Conservation (phyloP, 306 rosid genomes). For the Alnus glutinosa region DNA sequence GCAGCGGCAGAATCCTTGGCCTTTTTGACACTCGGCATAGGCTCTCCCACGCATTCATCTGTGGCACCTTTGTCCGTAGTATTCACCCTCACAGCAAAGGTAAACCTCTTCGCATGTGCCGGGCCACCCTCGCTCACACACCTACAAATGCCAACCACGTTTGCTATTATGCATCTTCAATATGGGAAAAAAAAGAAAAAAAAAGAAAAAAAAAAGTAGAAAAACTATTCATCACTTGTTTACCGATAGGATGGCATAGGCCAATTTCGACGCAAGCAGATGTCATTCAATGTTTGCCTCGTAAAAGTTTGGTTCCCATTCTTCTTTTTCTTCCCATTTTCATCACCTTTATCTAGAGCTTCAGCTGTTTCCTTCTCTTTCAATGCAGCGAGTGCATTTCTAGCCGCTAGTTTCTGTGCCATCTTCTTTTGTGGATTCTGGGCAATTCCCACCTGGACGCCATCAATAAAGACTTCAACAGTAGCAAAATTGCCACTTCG, state of each 20-base stretch:
- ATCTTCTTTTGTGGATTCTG: slow-evolving; percentile 97
- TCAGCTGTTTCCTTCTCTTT: slow-evolving; percentile 79
- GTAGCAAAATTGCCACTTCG: slow-evolving; percentile 93
- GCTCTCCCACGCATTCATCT: slow-evolving; percentile 94
- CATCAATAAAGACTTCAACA: slow-evolving; percentile 92
- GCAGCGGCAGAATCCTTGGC: slow-evolving; percentile 97
- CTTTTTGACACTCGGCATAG: slow-evolving; percentile 98
- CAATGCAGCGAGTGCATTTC: slow-evolving; percentile 88
- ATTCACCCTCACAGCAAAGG: slow-evolving; percentile 90
- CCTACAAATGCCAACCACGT: slow-evolving; percentile 38
- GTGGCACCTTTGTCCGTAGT: slow-evolving; percentile 90
- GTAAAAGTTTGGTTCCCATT: slow-evolving; percentile 88
- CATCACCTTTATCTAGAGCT: slow-evolving; percentile 60
- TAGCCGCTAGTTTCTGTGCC: slow-evolving; percentile 99
- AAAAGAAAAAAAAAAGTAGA: neutral
- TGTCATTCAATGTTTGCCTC: slow-evolving; percentile 89
- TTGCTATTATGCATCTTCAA: slow-evolving; percentile 1
- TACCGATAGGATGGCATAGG: slow-evolving; percentile 95
- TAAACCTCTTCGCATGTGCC: slow-evolving; percentile 97
- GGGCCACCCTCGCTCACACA: slow-evolving; percentile 99
- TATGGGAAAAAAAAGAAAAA: neutral
- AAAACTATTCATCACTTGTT: slow-evolving; percentile 13
- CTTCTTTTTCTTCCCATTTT: slow-evolving; percentile 68
- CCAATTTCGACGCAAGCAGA: slow-evolving; percentile 94
- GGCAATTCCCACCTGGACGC: slow-evolving; percentile 80